A percentile compares a stretch with the other conserved stretches of the same genome.
phyloP scores from a whole-genome alignment of 2,329 filamentous ascomycete species.

The Diaporthe citrichinensis region DNA sequence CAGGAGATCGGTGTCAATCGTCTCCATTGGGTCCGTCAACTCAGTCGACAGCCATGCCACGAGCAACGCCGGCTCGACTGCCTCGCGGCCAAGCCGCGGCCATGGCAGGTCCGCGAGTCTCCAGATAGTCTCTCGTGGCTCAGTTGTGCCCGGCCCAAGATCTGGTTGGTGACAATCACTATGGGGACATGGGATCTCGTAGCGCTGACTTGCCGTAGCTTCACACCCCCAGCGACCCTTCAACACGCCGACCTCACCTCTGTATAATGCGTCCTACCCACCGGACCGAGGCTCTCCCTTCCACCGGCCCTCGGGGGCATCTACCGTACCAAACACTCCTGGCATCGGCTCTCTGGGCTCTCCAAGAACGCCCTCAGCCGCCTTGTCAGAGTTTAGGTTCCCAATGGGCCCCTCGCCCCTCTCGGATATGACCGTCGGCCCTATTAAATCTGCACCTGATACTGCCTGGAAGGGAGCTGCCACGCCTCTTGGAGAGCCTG shows the following conservation, averaged over 20 bases:
- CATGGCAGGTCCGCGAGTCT: constrained; percentile 87
- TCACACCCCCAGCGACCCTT: constrained; percentile 60
- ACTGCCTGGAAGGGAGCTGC: constrained; percentile 48
- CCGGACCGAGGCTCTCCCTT: constrained; percentile 60
- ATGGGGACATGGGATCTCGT: neutral
- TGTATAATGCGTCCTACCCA: constrained; percentile 70
- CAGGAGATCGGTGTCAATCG: constrained; percentile 84
- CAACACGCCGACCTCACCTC: constrained; percentile 61
- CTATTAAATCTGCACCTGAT: neutral
- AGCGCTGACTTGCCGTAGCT: constrained; percentile 47
- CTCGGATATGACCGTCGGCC: constrained; percentile 49
- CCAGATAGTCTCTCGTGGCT: constrained; percentile 74
- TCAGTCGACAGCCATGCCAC: constrained; percentile 61
- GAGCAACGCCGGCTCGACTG: constrained; percentile 57
- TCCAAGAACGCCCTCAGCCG: constrained; percentile 57
- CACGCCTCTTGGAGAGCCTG: constrained; percentile 50
- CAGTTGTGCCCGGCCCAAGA: constrained; percentile 59
- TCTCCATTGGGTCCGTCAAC: constrained; percentile 77
- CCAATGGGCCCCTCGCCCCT: constrained; percentile 62
- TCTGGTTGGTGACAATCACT: constrained; percentile 51
- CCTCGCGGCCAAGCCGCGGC: constrained; percentile 67
- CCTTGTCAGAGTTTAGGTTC: constrained; percentile 70
- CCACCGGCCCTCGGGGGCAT: constrained; percentile 55
- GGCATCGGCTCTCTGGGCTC: constrained; percentile 53
- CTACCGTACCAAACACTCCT: constrained; percentile 63